These are phyloP conservation scores for Fusarium irregulare DNA, from an alignment of 2,329 filamentous ascomycete genomes.

Conservation along the genomic window DNA sequence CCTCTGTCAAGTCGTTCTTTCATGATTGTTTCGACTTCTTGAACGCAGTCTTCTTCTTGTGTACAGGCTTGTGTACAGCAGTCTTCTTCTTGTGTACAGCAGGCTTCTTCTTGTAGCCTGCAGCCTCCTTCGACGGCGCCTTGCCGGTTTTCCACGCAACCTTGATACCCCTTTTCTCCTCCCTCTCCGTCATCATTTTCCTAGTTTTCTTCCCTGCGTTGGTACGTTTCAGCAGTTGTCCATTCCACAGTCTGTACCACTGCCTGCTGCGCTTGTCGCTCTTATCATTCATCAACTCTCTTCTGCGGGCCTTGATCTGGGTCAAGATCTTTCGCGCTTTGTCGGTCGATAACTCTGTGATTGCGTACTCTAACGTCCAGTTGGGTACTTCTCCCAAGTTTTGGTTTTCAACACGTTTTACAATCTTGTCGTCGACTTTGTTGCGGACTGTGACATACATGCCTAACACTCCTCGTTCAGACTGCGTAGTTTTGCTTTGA, in stretches of 20 bases:
- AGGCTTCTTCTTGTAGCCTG: too few species aligned
- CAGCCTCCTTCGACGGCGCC: neutral
- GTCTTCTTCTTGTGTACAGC: neutral
- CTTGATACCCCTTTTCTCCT: conserved; percentile 59
- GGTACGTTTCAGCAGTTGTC: conserved; percentile 56
- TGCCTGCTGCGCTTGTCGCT: conserved; percentile 56
- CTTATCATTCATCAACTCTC: conserved; percentile 54
- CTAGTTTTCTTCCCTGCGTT: conserved; percentile 70
- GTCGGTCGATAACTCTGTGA: conserved; percentile 68
- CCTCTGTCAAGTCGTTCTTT: neutral
- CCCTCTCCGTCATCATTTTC: conserved; percentile 62
- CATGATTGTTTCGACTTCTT: neutral
- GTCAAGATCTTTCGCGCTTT: conserved; percentile 65
- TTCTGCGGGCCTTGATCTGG: conserved; percentile 67
- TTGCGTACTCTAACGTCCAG: conserved; percentile 84
- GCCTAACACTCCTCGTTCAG: conserved; percentile 57
- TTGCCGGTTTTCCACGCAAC: conserved; percentile 55
- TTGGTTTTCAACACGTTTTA: conserved; percentile 66
- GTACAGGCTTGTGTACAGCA: neutral
- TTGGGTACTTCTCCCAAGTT: neutral
- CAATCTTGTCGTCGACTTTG: conserved; percentile 73
- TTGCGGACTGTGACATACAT: conserved; percentile 80
- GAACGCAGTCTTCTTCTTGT: neutral
- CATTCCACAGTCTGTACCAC: conserved; percentile 61
- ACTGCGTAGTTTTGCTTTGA: neutral